Base-by-base conservation (phyloP, 2,329 filamentous ascomycete genomes). In the Herpotrichia juniperi region DNA sequence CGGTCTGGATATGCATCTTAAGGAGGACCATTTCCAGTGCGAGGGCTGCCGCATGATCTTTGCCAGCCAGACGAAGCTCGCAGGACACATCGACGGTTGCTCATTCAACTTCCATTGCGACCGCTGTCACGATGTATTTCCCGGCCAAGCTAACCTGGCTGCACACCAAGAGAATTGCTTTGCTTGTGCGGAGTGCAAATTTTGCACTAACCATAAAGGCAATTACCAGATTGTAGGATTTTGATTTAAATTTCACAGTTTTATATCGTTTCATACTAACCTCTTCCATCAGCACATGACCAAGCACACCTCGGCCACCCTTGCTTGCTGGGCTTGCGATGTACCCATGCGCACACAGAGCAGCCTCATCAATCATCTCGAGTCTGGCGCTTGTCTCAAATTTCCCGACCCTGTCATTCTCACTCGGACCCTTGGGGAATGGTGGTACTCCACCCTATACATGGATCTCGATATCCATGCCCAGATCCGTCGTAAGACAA, bases 361-460 rank as follows among this genome's bases (percentile, higher is more conserved):
- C 17, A 58, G 56, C 44, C 65, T 71, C 3, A 63, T 71, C 48
- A 59, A 63, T 37, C 70, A 73, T 43, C 59, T 72, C 57, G 84
- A 86, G 61, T 84, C 81, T 4, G 71, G 88, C 19, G 87, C 89
- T 66, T 89, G 91, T 66, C 83, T 83, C 16, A 80, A 87, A 25
- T 86, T 87, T 0, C 85, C 87, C 0, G 85, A 91, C 71, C 86
- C 61, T 1, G 31, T 53, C 1, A 51, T 53, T 16, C 54, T 72
- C 21, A 49, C 57, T 9, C 53, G 44, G 2, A 59, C 58, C 22
- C 64, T 73, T 1, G 68, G 69, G 7, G 62, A 56, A 25, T 71
- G 66, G 65, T 73, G 68, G 68, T 69, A 71, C 53, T 68, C 68
- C 0, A 40, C 65, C 1, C 56, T 70, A 1, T 73, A 63, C 56